Base-by-base conservation (phyloP, 352 stramenopile genomes). In the Phytophthora macrochlamydospora region DNA sequence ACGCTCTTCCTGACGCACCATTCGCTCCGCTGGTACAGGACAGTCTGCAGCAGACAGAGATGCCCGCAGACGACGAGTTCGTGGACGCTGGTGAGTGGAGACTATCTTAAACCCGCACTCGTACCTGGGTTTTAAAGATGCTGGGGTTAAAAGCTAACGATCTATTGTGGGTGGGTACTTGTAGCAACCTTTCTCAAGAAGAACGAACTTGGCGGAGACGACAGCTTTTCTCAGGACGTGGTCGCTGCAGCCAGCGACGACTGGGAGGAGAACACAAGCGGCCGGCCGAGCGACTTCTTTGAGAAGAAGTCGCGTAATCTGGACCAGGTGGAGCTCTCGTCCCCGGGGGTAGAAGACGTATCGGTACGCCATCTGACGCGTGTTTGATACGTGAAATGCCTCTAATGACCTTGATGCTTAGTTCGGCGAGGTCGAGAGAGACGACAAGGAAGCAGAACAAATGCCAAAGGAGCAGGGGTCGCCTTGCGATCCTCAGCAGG, bases 291-390 rank as follows among this genome's bases (percentile, higher is more conserved):
- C 46, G 81, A 89, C 50, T 92, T 92, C 32, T 93, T 93, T 32
- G 73, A 91, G 46, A 73, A 73, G 28, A 86, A 81, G 33, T 93
- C 85, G n/a, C 78, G 85, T 13, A 87, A 87, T 62, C 70, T 93
- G 61, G 80, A 92, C 14, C 68, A 75, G 18, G 85, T 93, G 33
- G 78, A 92, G 42, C 87, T 93, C 13, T 85, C 83, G 13, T 89
- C 78, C 7, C 77, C 79, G 1, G 58, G 57, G 12, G 62, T 60
- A 18, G 42, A 67, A 1, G 69, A 71, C 45, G 50, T 38, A 29
- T n/a, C 51, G 30, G 52, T 49, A 49, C 43, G 43, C 30, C 18
- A 28, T 0, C 18, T 45, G 18, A 24, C 18, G 18, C 18, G 18
- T 24, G 18, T 24, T 24, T 24, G 18, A 24, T 45, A 43, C 12